Percentiles rank a stretch among this genome's conserved stretches.
Evolutionary conservation across 106 monocot genomes (phyloP).

Genomic region (Alisma plantagoaquatica): DNA sequence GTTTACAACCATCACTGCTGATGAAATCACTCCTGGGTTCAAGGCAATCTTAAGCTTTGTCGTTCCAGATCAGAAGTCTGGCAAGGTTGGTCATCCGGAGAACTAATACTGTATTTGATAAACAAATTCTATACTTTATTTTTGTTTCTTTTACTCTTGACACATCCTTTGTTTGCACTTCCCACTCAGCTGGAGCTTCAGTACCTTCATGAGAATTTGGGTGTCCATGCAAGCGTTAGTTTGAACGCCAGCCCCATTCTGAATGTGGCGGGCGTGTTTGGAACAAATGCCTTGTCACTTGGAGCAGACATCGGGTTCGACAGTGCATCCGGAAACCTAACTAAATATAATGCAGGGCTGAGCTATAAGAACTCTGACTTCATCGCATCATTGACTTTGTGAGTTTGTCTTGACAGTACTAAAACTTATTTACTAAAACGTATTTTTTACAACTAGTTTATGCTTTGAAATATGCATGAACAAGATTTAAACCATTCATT

Average conservation of each 20-base stretch:
- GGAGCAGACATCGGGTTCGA: slow-evolving; percentile 73
- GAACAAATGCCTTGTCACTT: slow-evolving; percentile 23
- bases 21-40: slow-evolving; percentile 38
- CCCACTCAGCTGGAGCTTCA: slow-evolving; percentile 36
- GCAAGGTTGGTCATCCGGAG: too few relatives aligned
- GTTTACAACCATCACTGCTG: slow-evolving; percentile 19
- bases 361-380: slow-evolving; percentile 58
- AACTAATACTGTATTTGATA: not conserved
- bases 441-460: not conserved
- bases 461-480: not conserved
- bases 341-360: slow-evolving; percentile 72
- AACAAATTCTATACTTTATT: not conserved
- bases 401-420: slow-evolving; percentile 21
- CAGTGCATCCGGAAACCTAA: slow-evolving; percentile 57
- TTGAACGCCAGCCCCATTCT: slow-evolving; percentile 36
- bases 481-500: not conserved
- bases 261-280: slow-evolving; percentile 37
- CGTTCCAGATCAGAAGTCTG: slow-evolving; percentile 67
- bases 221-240: slow-evolving; percentile 25
- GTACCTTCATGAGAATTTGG: slow-evolving; percentile 25
- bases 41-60: slow-evolving; percentile 29
- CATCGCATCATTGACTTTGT: slow-evolving; percentile 54
- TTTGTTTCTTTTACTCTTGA: not conserved
- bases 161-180: not conserved
- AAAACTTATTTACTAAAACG: not conserved